Evolutionary conservation across 1,139 yeast genomes (phyloP), one percentile per base, ranked within the genome.

Genomic region (Hemisphaericaspora xylofermentans): DNA sequence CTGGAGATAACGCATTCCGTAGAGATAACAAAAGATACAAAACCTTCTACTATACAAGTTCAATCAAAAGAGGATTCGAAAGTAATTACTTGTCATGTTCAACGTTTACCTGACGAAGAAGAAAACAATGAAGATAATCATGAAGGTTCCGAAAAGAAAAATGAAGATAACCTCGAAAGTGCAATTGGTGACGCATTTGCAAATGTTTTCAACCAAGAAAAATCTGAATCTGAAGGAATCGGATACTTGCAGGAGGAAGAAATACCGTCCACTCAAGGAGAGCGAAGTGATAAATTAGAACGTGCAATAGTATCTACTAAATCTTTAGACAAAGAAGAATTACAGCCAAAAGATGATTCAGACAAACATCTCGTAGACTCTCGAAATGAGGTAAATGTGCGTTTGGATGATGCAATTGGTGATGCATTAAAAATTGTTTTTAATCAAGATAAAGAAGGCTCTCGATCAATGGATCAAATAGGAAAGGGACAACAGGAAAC

Each of bases 141-240:
- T 8, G 26, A 24, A 6, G 26, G n/a, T 24, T 8, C n/a, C n/a
- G 26, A 12, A 6, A 12, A 10, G 26, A 24, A 26, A 4, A 25
- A 26, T 10, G 18, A 39, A 13, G 35, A 37, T 13, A 47, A 46
- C 30, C 42, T 56, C 12, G 51, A 54, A 12, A 53, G 52, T 32
- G 61, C 60, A 4, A 58, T 57, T 17, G 60, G 60, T 3, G 47
- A 51, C 34, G 60, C 62, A 2, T 52, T 57, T 38, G 48, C 41
- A 6, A 32, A 28, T 10, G 33, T 39, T 14, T 26, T 40, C 25
- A 36, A 21, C 6, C 24, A 21, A 21, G 8, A 21, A 21, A 21
- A 21, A 21, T 8, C 6, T 6, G 15, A 24, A 24, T 24, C n/a
- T 7, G 16, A 13, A 26, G 5, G 13, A 26, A 13, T 14, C 29